Percentiles rank a stretch among this genome's conserved stretches.
Conservation (phyloP, 169 alveolate genomes). For the Cryptosporidium andersoni region DNA sequence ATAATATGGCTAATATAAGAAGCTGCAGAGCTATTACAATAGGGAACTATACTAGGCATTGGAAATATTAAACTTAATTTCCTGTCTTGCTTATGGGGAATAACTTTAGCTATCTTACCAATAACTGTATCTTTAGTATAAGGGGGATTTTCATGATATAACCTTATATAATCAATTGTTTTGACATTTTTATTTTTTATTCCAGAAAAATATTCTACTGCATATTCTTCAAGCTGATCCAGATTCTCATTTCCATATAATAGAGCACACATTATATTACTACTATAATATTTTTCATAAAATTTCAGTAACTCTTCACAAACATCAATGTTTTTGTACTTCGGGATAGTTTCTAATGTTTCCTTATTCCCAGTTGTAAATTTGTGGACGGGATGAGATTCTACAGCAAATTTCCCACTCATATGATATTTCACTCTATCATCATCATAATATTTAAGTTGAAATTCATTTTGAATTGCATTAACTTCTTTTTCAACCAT, state of each 20-base stretch:
- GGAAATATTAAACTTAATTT: conserved; percentile 53
- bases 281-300: conserved; percentile 70
- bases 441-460: conserved; percentile 44
- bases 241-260: conserved; percentile 34
- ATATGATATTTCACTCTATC: conserved; percentile 63
- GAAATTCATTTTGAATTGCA: conserved; percentile 82
- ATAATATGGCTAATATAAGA: conserved; percentile 43
- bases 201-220: conserved; percentile 35
- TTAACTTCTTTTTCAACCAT: conserved; percentile 81
- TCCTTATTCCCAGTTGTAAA: conserved; percentile 76
- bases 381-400: conserved; percentile 55
- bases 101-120: conserved; percentile 19
- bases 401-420: conserved; percentile 25
- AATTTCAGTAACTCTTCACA: conserved; percentile 59
- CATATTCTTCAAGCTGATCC: conserved; percentile 18
- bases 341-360: conserved; percentile 71
- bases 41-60: conserved; percentile 39
- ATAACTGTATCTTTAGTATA: conserved; percentile 22
- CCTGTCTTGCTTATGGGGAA: conserved; percentile 61
- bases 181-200: conserved; percentile 34
- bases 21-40: conserved; percentile 40
- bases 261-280: conserved; percentile 70
- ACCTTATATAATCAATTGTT: conserved; percentile 11
- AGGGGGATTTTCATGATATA: conserved; percentile 52
- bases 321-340: conserved; percentile 70